Percentiles rank a stretch among this genome's conserved stretches.
These are phyloP conservation scores for Melampsora larici-populina DNA, from an alignment of 1,284 basidiomycete species.

Conservation along the genomic window DNA sequence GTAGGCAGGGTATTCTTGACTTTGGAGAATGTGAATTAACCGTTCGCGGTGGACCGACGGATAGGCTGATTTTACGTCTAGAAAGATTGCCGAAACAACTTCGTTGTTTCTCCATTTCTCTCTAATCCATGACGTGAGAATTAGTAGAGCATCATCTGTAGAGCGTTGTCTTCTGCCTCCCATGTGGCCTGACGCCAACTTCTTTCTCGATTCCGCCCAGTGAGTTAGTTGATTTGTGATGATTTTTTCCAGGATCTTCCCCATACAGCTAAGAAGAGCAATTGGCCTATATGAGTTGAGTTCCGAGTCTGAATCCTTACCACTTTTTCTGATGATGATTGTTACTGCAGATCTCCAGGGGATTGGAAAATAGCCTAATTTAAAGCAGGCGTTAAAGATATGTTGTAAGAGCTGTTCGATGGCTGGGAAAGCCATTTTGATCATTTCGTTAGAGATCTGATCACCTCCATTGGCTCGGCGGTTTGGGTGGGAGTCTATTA, in stretches of 20 bases:
- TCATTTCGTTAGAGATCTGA: too few species aligned
- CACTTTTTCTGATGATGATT: not conserved
- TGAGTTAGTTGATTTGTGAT: not conserved
- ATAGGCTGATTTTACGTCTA: slow-evolving; percentile 9
- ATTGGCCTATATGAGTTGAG: not conserved
- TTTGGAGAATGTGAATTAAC: not conserved
- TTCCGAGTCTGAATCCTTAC: not conserved
- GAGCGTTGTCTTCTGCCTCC: not conserved
- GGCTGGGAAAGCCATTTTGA: too few species aligned
- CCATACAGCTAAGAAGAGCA: not conserved
- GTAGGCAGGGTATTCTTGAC: not conserved
- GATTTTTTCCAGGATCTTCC: not conserved
- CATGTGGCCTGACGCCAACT: not conserved
- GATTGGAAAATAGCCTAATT: not conserved
- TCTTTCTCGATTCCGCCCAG: not conserved
- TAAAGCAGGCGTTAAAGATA: too few species aligned
- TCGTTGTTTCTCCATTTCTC: not conserved
- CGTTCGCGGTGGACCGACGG: not conserved
- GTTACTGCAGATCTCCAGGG: not conserved
- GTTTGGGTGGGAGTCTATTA: too few species aligned
- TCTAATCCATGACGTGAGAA: not conserved
- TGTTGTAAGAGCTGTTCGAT: too few species aligned
- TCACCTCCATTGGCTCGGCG: too few species aligned
- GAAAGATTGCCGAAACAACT: not conserved
- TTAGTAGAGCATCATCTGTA: too few species aligned